Evolutionary conservation across 2,329 filamentous ascomycete species (phyloP).

Genomic region (Verticillium alfalfae): DNA sequence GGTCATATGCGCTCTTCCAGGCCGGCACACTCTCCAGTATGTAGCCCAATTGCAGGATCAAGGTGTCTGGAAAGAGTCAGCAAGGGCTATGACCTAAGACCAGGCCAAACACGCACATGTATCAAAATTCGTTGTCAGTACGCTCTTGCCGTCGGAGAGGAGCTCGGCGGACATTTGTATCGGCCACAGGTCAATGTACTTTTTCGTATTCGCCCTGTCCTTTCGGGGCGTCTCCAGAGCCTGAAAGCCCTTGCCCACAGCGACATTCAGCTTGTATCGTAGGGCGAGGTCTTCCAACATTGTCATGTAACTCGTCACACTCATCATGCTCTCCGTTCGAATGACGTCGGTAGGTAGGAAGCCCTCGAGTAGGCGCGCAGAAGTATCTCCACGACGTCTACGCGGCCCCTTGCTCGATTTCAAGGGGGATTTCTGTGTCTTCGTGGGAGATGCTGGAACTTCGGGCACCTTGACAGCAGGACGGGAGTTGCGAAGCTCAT

Average conservation of each 20-base stretch:
- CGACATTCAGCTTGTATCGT: constrained; percentile 75
- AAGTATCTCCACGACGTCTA: constrained; percentile 47
- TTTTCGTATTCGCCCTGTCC: constrained; percentile 57
- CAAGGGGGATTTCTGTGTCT: constrained; percentile 14
- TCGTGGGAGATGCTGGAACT: constrained; percentile 27
- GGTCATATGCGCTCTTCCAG: constrained; percentile 67
- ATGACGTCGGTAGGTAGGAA: constrained; percentile 65
- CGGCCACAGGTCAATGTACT: constrained; percentile 83
- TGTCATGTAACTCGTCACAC: constrained; percentile 69
- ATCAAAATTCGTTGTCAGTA: constrained; percentile 85
- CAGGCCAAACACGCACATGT: constrained; percentile 55
- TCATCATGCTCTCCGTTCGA: constrained; percentile 62
- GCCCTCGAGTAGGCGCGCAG: constrained; percentile 50
- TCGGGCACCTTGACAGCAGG: constrained; percentile 54
- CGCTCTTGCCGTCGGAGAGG: constrained; percentile 57
- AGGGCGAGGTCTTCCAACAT: constrained; percentile 78
- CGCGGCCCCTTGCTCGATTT: constrained; percentile 18
- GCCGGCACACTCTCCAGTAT: constrained; percentile 76
- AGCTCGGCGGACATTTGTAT: constrained; percentile 91
- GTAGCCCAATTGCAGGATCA: constrained; percentile 83
- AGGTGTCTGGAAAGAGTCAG: constrained; percentile 44
- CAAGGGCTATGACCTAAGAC: background rate
- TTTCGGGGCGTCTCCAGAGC: constrained; percentile 64
- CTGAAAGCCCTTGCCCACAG: constrained; percentile 77
- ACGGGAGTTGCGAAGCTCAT: constrained; percentile 61